Evolutionary conservation across 2,329 filamentous ascomycete genomes (phyloP).

Genomic region (Paraphoma chrysanthemicola): DNA sequence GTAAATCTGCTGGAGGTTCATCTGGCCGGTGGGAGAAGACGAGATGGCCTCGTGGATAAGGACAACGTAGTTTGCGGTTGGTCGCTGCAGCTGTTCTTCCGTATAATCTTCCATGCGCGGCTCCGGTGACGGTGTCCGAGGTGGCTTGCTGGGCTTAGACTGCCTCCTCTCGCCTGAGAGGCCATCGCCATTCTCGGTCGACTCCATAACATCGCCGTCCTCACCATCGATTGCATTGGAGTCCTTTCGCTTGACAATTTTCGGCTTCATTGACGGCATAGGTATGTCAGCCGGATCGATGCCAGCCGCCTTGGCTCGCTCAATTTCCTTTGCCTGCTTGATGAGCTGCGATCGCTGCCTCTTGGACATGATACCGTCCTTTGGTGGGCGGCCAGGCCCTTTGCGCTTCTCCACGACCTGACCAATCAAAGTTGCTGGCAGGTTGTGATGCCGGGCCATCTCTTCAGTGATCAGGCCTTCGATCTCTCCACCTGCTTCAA

Average conservation of each 20-base stretch:
- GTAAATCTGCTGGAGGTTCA: conserved; percentile 72
- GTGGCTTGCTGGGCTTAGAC: conserved; percentile 56
- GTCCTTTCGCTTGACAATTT: conserved; percentile 45
- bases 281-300: conserved; percentile 47
- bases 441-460: conserved; percentile 50
- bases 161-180: conserved; percentile 52
- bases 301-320: conserved; percentile 47
- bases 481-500: conserved; percentile 39
- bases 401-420: conserved; percentile 67
- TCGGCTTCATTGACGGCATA: conserved; percentile 41
- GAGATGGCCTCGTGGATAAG: conserved; percentile 69
- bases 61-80: conserved; percentile 67
- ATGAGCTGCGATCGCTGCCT: conserved; percentile 71
- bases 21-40: conserved; percentile 61
- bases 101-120: conserved; percentile 71
- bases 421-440: conserved; percentile 47
- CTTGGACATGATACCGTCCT: conserved; percentile 85
- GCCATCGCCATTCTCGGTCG: conserved; percentile 47
- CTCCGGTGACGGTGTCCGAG: conserved; percentile 67
- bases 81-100: conserved; percentile 76
- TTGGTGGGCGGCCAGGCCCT: conserved; percentile 80
- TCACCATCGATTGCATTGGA: conserved; percentile 47
- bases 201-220: conserved; percentile 42
- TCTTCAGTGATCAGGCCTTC: conserved; percentile 45
- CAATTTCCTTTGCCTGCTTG: conserved; percentile 62